Evolutionary conservation across 2,329 filamentous ascomycete species (phyloP).

Genomic region (Penicillium sp.): DNA sequence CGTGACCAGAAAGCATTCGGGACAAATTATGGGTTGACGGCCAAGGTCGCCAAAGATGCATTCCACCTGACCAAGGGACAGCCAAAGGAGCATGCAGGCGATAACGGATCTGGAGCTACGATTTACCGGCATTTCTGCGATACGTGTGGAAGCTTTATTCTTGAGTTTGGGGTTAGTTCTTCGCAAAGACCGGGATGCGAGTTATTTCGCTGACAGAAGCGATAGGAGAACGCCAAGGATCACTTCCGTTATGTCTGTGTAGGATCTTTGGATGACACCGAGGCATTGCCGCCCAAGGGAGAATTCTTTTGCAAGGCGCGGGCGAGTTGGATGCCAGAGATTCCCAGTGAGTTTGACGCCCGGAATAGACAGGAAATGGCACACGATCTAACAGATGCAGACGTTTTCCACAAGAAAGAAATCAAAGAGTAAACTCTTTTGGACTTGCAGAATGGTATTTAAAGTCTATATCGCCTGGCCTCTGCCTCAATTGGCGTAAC

Average conservation of each 20-base stretch:
- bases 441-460: neutral
- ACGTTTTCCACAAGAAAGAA: slow-evolving; percentile 49
- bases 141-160: slow-evolving; percentile 53
- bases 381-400: slow-evolving; percentile 27
- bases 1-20: slow-evolving; percentile 52
- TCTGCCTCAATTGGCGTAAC: neutral
- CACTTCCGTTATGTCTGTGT: slow-evolving; percentile 48
- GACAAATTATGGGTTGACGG: slow-evolving; percentile 54
- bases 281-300: slow-evolving; percentile 54
- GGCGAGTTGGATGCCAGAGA: slow-evolving; percentile 54
- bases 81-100: slow-evolving; percentile 49
- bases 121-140: slow-evolving; percentile 57
- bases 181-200: neutral
- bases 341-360: slow-evolving; percentile 40
- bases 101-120: slow-evolving; percentile 52
- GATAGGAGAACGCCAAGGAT: slow-evolving; percentile 34
- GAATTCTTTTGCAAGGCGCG: slow-evolving; percentile 57
- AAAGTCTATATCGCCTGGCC: neutral
- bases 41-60: slow-evolving; percentile 50
- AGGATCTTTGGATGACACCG: slow-evolving; percentile 54
- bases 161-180: slow-evolving; percentile 53
- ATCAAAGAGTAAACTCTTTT: slow-evolving; percentile 41
- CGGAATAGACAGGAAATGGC: too few relatives aligned
- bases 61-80: slow-evolving; percentile 45
- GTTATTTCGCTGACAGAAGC: neutral